Evolutionary conservation across 2,329 filamentous ascomycete genomes (phyloP), one percentile per base, ranked within the genome.

Genomic region (Aspergillus pseudoterreus): DNA sequence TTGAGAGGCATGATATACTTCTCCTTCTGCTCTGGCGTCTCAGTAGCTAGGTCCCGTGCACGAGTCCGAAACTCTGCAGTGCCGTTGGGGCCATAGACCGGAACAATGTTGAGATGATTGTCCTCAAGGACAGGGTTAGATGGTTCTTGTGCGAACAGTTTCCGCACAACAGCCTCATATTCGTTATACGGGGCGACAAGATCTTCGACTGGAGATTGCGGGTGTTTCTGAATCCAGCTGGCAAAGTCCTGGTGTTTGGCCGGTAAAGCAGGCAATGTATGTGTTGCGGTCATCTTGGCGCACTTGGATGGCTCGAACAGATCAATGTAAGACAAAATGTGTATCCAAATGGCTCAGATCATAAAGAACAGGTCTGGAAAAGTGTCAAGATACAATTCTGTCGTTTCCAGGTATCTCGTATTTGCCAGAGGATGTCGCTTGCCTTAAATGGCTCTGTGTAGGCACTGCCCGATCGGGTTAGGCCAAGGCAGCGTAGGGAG

Each of bases 101-200:
- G 68, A 2, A 72, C 64, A 11, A 67, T 50, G 41, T 71, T 71
- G 47, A 70, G 52, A 36, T 66, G 55, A 15, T 66, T 64, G 42
- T 67, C 61, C 19, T 59, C 51, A 3, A 67, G 48, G 17, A 61
- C 59, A 11, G 63, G 50, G 45, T 72, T 60, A 19, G 62, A 57
- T n/a, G 63, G 66, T n/a, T 71, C 60, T 50, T 73, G 71, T 5
- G 71, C 72, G 53, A 67, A 75, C 6, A 67, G 57, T 50, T 68
- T 71, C 22, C 72, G 66, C 3, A 70, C 49, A 21, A 61, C 64
- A 2, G 59, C 63, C 49, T 74, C 71, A 38, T 64, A 72, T 3
- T 59, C 60, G 45, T 70, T 71, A 60, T 67, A 75, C 1, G 71
- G 71, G 21, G 59, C 52, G 9, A 71, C 46, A 52, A 69, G 60